These are phyloP conservation scores for Thraustochytrium sp. DNA, from an alignment of 352 stramenopile genomes.

Conservation along the genomic window DNA sequence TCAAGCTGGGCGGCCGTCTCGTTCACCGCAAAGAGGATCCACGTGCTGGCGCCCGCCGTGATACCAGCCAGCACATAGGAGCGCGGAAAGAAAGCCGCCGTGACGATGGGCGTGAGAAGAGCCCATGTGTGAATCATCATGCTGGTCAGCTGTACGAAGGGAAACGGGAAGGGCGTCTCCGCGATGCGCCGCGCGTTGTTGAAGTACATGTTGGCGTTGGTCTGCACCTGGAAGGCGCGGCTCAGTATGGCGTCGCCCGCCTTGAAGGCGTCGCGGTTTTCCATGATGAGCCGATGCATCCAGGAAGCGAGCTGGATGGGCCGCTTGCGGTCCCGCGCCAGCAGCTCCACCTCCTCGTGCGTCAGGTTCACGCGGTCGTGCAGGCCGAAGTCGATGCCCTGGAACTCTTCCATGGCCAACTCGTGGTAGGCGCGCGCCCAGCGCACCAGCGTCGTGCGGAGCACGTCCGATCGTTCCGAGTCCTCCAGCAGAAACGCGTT, in stretches of 20 bases:
- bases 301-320: background rate
- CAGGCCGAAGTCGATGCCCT: constrained; percentile 34
- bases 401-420: constrained; percentile 36
- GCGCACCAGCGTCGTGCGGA: constrained; percentile 10
- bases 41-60: background rate
- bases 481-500: constrained; percentile 17
- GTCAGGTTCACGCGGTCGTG: constrained; percentile 18
- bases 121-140: constrained; percentile 41
- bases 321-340: constrained; percentile 30
- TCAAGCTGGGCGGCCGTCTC: constrained; percentile 36
- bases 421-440: constrained; percentile 39
- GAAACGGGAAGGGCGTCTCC: constrained; percentile 46
- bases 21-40: constrained; percentile 42
- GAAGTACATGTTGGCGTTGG: constrained; percentile 37
- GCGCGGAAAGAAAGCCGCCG: background rate
- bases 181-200: constrained; percentile 29
- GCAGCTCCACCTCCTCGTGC: constrained; percentile 1
- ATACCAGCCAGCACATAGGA: background rate
- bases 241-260: constrained; percentile 33
- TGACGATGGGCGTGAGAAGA: constrained; percentile 22
- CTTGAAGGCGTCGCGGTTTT: background rate
- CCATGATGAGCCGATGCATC: constrained; percentile 35
- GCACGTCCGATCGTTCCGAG: background rate
- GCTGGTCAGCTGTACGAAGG: constrained; percentile 39
- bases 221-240: constrained; percentile 22